Percentiles rank a stretch among this genome's conserved stretches.
These are phyloP conservation scores for Lolium multiflorum DNA, from an alignment of 176 grass and related monocot genomes.

Conservation along the genomic window DNA sequence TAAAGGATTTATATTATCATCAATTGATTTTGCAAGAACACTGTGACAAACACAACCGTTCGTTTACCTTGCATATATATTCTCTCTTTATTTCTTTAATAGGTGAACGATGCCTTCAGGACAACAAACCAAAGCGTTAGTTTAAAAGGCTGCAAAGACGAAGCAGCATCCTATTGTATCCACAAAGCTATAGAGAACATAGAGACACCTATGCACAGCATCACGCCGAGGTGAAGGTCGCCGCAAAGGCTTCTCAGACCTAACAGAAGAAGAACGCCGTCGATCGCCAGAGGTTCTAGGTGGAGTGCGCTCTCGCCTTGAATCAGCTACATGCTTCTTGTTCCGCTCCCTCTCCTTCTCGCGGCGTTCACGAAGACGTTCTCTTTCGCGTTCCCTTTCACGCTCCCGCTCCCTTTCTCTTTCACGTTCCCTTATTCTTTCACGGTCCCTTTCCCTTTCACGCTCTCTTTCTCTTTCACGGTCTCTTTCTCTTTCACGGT, in stretches of 20 bases:
- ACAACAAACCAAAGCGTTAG: constrained; percentile 87
- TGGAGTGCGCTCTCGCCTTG: constrained; percentile 78
- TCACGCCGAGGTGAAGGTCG: constrained; percentile 79
- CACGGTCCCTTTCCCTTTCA: constrained; percentile 58
- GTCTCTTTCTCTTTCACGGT: constrained; percentile 60
- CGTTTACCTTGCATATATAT: constrained; percentile 99
- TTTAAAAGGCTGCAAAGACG: constrained; percentile 75
- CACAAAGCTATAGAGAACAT: constrained; percentile 75
- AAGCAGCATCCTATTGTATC: constrained; percentile 77
- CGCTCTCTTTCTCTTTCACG: constrained; percentile 59
- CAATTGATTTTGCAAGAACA: constrained; percentile 54
- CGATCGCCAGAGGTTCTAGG: constrained; percentile 70
- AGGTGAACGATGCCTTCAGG: constrained; percentile 99
- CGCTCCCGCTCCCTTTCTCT: constrained; percentile 64
- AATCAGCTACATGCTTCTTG: constrained; percentile 67
- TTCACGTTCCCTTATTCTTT: constrained; percentile 63
- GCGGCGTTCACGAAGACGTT: constrained; percentile 68
- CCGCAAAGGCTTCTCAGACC: constrained; percentile 69
- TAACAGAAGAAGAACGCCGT: constrained; percentile 69
- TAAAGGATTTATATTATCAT: constrained; percentile 36
- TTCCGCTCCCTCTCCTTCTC: constrained; percentile 90
- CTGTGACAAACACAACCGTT: constrained; percentile 52
- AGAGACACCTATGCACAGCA: constrained; percentile 89
- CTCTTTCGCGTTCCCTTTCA: constrained; percentile 72
- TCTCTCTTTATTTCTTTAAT: constrained; percentile 99